Conservation (phyloP, 148 eudicot species). For the Pharnaceum exiguum region DNA sequence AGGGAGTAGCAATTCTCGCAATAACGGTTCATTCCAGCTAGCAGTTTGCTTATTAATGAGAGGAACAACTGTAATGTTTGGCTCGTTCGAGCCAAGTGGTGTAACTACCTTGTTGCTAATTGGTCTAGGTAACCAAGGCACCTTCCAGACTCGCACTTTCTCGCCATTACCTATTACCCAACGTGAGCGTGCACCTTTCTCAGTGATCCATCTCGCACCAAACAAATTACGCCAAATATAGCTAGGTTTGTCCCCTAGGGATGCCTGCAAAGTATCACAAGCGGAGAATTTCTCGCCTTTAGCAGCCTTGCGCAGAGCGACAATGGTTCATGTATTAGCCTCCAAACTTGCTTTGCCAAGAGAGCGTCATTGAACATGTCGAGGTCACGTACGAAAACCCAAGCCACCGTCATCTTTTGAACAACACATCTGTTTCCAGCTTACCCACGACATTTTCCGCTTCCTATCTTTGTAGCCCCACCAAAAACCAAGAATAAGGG, state of each 20-base stretch:
- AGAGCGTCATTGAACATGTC: not conserved
- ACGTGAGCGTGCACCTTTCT: no score
- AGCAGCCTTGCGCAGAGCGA: not conserved
- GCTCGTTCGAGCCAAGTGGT: no score
- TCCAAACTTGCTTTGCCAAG: not conserved
- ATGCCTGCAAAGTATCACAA: not conserved
- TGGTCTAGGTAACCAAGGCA: no score
- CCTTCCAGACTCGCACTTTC: no score
- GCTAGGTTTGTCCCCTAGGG: not conserved
- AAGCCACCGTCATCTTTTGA: not conserved
- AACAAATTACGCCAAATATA: not conserved
- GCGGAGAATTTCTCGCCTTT: not conserved
- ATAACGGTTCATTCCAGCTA: no score
- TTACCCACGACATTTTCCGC: not conserved
- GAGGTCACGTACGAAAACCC: not conserved
- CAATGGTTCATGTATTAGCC: not conserved
- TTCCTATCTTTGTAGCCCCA: not conserved
- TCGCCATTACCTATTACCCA: no score
- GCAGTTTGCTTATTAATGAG: no score
- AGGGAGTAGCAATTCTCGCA: no score
- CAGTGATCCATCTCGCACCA: no score
- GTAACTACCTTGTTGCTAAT: no score
- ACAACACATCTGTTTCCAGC: not conserved
- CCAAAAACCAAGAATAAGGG: not conserved
- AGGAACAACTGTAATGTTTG: no score